Base-by-base conservation (phyloP, 352 stramenopile species). In the Phytophthora sansomeana region DNA sequence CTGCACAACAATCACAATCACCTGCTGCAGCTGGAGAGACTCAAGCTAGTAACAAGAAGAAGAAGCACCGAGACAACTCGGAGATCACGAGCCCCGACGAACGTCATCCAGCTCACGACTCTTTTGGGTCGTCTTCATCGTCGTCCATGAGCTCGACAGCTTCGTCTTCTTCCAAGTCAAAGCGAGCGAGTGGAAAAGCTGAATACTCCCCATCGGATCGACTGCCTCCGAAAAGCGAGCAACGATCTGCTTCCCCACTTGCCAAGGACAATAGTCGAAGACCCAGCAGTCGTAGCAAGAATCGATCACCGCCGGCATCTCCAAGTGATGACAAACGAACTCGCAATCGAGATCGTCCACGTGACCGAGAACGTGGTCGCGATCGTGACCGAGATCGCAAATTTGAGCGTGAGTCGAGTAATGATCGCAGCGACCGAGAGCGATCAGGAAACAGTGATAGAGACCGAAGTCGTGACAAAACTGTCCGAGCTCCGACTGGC, bases 381-480 rank as follows among this genome's bases (percentile, higher is more conserved):
- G 53, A 75, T 36, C 63, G 57, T 21, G 70, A 76, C 3, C 50
- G 60, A 6, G 60, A 68, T 13, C 69, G 59, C 16, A 76, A 74
- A 39, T 47, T 59, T 55, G 69, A 84, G 14, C 56, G 70, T 10
- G 58, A 77, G 4, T 5, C 35, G 6, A 77, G 57, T 43, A 52
- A 61, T 19, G 67, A 82, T 19, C 50, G 69, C n/a, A 60, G 62
- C 16, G 59, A 70, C 2, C 24, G 46, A 35, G 56, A 62, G 6
- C 51, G 69, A 26, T 47, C 53, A 19, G 33, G 53, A 44, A 57
- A 54, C 29, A 56, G 33, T 8, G 50, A 67, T 6, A 26, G 62
- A 57, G 43, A 50, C 39, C 46, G 46, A 33, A 68, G 80, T 13
- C 44, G 69, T 44, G 74, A 83, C 41, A 30, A 29, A 56, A 63